phyloP scores from a whole-genome alignment of 1,284 basidiomycete genomes.

The Tilletia indica region DNA sequence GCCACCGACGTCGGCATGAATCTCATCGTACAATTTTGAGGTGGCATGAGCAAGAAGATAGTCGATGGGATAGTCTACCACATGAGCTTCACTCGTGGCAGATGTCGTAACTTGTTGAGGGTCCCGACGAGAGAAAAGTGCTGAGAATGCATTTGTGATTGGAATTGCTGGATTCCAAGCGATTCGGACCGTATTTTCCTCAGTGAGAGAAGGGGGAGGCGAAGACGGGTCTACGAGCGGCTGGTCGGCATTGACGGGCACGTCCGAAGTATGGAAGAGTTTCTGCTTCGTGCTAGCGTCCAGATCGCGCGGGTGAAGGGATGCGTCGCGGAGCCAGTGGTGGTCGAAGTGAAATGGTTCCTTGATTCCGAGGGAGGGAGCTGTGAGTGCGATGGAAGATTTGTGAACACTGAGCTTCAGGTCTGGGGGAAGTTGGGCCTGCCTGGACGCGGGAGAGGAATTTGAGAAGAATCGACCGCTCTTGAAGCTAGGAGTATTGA shows the following conservation, averaged over 20 bases:
- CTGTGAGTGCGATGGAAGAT: conserved; percentile 49
- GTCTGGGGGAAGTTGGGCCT: conserved; percentile 25
- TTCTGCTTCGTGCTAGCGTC: conserved; percentile 71
- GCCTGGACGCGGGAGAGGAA: conserved; percentile 10
- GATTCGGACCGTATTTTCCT: neutral
- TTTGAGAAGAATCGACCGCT: conserved; percentile 25
- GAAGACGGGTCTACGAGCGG: neutral
- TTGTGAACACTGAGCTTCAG: conserved; percentile 27
- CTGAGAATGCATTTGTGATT: conserved; percentile 41
- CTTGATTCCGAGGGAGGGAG: conserved; percentile 33
- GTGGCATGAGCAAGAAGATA: conserved; percentile 58
- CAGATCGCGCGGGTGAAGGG: conserved; percentile 58
- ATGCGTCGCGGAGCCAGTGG: conserved; percentile 63
- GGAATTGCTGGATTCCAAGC: conserved; percentile 4
- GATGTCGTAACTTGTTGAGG: conserved; percentile 22
- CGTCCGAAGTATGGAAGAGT: conserved; percentile 66
- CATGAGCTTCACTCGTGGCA: conserved; percentile 29
- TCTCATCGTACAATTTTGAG: conserved; percentile 54
- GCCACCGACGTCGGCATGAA: conserved; percentile 46
- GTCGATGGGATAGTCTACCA: conserved; percentile 57
- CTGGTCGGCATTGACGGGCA: conserved; percentile 52
- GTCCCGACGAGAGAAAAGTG: conserved; percentile 25
- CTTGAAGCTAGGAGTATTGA: conserved; percentile 24
- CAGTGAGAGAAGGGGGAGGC: neutral
- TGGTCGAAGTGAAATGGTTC: conserved; percentile 42